Evolutionary conservation across 164 flowering plant species (phyloP), one percentile per base, ranked within the genome.

Genomic region (Vitis amurensis): DNA sequence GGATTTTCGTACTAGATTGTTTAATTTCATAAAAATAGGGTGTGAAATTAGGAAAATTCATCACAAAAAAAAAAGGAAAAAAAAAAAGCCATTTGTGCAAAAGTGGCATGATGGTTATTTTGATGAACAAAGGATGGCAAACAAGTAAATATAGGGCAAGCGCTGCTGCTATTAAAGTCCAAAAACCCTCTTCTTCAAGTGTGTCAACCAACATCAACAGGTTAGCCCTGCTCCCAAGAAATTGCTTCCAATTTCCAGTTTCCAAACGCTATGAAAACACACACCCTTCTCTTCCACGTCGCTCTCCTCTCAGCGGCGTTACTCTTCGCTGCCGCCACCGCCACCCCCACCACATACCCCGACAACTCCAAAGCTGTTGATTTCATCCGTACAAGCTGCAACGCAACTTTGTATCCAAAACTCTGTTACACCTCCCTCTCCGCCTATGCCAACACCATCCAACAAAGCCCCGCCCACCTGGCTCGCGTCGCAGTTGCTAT

Each of bases 361-460:
- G 30, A 72, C n/a, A 23, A 27, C n/a, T 2, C 55, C 68, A 71
- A 72, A 67, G 65, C 65, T 73, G 16, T 80, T 1, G 88, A 85
- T 7, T 93, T 85, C 90, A 88, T 91, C 86, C 97, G 91, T 9
- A 66, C 83, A 7, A 88, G 88, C 75, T 93, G 98, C 87, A 56
- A 58, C 77, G 76, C 84, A 14, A 93, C 97, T 0, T 69, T 85
- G 8, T 93, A 89, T 66, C 91, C 93, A 0, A 86, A 83, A 23
- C 68, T 84, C 67, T 93, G 98, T 81, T 91, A 73, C 88, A 11
- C 80, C 70, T 82, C 92, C 4, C 90, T 93, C 37, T 73, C 79
- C 27, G 74, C 80, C 79, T 89, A 88, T 85, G 81, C 92, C 76
- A 63, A 12, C 77, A 60, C 79, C 67, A 69, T 89, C 44, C 88